Evolutionary conservation across 2,329 filamentous ascomycete genomes (phyloP).

Genomic region (Stenocarpella maydis): DNA sequence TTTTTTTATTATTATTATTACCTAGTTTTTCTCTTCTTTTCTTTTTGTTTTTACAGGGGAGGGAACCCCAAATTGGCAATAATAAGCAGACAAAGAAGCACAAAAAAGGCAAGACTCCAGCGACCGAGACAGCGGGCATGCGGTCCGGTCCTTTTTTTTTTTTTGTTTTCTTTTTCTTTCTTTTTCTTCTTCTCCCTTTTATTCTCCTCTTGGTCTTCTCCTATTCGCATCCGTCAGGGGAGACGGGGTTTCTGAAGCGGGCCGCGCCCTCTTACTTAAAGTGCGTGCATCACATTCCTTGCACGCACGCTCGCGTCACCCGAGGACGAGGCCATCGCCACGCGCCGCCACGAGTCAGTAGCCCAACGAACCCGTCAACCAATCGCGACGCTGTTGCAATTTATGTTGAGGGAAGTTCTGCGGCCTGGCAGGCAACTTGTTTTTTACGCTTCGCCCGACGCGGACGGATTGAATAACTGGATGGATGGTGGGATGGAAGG

Average conservation of each 20-base stretch:
- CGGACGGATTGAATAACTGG: background rate
- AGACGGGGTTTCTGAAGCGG: background rate
- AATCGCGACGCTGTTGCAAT: background rate
- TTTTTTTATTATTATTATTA: constrained; percentile 1
- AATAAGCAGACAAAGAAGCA: background rate
- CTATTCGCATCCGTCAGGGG: too few relatives aligned
- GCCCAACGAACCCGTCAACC: background rate
- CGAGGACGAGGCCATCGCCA: background rate
- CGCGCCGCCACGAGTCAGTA: constrained; percentile 13
- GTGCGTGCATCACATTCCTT: constrained; percentile 6
- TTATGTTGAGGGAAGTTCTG: background rate
- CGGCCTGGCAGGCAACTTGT: too few relatives aligned
- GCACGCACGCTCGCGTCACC: background rate
- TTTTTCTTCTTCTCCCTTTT: background rate
- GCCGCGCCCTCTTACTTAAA: constrained; percentile 9
- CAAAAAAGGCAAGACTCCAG: background rate
- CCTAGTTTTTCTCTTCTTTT: too few relatives aligned
- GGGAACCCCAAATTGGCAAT: background rate
- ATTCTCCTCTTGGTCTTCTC: background rate
- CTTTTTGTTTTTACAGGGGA: too few relatives aligned
- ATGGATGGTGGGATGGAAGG: background rate
- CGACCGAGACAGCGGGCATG: background rate
- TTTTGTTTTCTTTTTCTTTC: background rate
- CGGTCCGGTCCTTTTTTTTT: background rate
- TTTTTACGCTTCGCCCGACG: too few relatives aligned